A percentile compares a stretch with the other conserved stretches of the same genome.
Evolutionary conservation across 2,329 filamentous ascomycete species (phyloP).

Genomic region (Metarhizium robertsii): DNA sequence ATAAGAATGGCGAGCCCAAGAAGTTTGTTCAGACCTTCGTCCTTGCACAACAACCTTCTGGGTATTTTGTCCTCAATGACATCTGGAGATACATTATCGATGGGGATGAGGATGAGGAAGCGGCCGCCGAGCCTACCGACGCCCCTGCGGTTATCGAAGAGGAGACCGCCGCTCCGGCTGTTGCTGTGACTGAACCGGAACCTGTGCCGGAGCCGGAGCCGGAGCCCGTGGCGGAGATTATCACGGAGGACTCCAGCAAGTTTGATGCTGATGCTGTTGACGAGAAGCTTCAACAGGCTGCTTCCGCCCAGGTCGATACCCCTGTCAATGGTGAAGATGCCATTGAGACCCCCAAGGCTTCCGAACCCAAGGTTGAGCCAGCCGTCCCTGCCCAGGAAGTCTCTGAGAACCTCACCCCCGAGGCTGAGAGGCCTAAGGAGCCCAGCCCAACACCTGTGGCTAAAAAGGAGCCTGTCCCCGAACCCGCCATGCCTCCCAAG

Average conservation of each 20-base stretch:
- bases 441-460: conserved; percentile 46
- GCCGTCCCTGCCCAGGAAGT: conserved; percentile 36
- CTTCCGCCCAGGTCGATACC: not conserved
- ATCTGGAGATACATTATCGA: conserved; percentile 92
- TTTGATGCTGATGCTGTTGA: conserved; percentile 23
- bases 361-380: conserved; percentile 19
- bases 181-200: conserved; percentile 9
- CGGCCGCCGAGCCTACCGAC: conserved; percentile 29
- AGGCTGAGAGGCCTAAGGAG: conserved; percentile 59
- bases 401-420: conserved; percentile 45
- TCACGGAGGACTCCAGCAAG: conserved; percentile 26
- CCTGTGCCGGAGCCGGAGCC: conserved; percentile 20
- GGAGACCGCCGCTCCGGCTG: conserved; percentile 17
- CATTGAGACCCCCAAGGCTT: conserved; percentile 20
- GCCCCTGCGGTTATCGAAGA: conserved; percentile 14
- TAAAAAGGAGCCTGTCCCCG: conserved; percentile 33
- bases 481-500: conserved; percentile 41
- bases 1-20: conserved; percentile 81
- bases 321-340: conserved; percentile 1
- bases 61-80: conserved; percentile 97
- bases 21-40: conserved; percentile 99
- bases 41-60: conserved; percentile 88
- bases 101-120: conserved; percentile 69
- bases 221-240: conserved; percentile 40
- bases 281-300: conserved; percentile 28